Evolutionary conservation across 208 protist species (phyloP).

Genomic region (Leishmania braziliensis): DNA sequence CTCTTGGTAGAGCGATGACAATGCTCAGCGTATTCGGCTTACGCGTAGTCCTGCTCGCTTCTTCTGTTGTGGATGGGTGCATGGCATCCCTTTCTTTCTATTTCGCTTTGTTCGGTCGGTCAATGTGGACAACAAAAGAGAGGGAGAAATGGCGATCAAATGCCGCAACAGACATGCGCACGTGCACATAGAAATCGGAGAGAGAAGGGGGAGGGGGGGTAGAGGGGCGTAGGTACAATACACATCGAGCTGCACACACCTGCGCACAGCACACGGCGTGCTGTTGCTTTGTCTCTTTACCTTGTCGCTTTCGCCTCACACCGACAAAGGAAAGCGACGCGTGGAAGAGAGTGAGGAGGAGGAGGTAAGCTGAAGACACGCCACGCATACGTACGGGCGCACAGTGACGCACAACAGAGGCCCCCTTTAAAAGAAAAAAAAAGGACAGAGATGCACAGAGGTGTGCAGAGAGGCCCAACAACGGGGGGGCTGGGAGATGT

Average conservation of each 20-base stretch:
- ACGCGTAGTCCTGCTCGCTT: neutral
- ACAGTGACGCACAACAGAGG: neutral
- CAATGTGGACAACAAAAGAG: neutral
- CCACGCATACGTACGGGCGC: neutral
- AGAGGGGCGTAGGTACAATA: neutral
- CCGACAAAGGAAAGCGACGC: neutral
- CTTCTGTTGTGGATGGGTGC: neutral
- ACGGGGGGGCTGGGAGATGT: neutral
- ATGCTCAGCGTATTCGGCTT: no score
- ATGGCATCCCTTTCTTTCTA: no score
- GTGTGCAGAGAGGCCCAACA: no score
- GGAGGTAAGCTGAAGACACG: neutral
- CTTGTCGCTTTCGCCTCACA: neutral
- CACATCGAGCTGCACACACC: neutral
- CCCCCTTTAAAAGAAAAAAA: neutral
- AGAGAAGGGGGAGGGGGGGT: no score
- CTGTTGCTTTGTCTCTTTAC: conserved; percentile 6
- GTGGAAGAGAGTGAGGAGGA: neutral
- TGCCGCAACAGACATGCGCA: neutral
- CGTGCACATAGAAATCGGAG: neutral
- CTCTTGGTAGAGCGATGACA: no score
- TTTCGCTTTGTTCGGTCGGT: neutral
- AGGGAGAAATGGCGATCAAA: neutral
- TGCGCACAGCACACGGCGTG: neutral
- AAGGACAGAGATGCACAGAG: neutral